Base-by-base conservation (phyloP, 2,329 filamentous ascomycete genomes). In the Periglandula ipomoeae region DNA sequence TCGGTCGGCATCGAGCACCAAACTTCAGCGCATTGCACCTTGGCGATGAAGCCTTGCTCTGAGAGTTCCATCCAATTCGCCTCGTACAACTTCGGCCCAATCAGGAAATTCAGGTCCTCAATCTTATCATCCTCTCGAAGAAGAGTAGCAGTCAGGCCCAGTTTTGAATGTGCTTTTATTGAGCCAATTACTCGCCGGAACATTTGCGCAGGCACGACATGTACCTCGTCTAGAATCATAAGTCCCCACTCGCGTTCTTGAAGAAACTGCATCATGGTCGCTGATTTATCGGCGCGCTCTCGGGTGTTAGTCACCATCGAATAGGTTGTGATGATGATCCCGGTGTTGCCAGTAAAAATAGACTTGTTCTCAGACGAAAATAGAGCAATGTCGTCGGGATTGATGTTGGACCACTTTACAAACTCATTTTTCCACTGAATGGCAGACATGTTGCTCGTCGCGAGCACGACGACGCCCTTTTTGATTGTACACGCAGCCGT, bases 1-100 rank as follows among this genome's bases (percentile, higher is more conserved):
- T 98, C 93, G 0, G 90, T 93, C 0, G 93, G 95, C 93, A 98
- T 98, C 3, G 91, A 89, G 62, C 93, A 98, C 93, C 93, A 98
- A 6, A 98, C 93, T 67, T 98, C 93, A 13, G 93, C 93, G 65
- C 93, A 98, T 66, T 98, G 93, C 2, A 98, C 93, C 57, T 89
- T 85, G 32, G 93, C 93, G 64, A 98, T 98, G 62, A 96, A 90
- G 1, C 93, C 93, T 67, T 96, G 89, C 60, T 96, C 88, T 1
- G 91, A 93, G 37, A 98, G 78, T 65, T 98, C 93, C 83, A 97
- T 95, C 93, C 93, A 98, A 65, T 98, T 98, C 24, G 93, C 93
- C 67, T 98, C 93, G 63, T 95, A 98, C 0, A 98, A 74, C 66
- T 98, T 98, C 0, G 93, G 93, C 0, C 93, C 93, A 59, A 98